A percentile compares a stretch with the other conserved stretches of the same genome.
Conservation (phyloP, 2,329 filamentous ascomycete genomes). For the Phoma herbarum region DNA sequence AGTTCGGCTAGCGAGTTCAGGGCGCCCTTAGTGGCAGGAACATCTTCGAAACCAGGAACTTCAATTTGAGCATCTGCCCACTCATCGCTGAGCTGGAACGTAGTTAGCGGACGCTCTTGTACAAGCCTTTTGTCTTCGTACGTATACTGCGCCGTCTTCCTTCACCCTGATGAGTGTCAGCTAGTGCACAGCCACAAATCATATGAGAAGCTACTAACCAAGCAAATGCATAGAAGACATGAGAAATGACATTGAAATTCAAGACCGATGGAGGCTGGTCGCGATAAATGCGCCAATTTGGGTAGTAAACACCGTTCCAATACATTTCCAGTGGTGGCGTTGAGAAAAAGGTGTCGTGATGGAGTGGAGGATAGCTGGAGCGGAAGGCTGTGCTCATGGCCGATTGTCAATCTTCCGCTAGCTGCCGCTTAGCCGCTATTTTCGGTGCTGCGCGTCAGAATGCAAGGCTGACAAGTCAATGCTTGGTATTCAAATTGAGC, state of each 20-base stretch:
- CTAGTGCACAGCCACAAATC: conserved; percentile 19
- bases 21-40: conserved; percentile 57
- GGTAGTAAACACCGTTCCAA: conserved; percentile 82
- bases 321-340: conserved; percentile 49
- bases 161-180: conserved; percentile 64
- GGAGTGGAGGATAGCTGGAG: conserved; percentile 29
- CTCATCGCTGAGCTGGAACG: conserved; percentile 76
- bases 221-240: conserved; percentile 85
- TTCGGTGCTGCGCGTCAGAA: conserved; percentile 40
- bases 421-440: conserved; percentile 43
- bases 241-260: conserved; percentile 79
- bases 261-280: conserved; percentile 77
- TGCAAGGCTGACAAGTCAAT: conserved; percentile 24
- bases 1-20: conserved; percentile 76
- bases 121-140: conserved; percentile 58
- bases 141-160: conserved; percentile 76
- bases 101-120: conserved; percentile 29
- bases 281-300: conserved; percentile 78
- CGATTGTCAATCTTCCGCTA: conserved; percentile 31
- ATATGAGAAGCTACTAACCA: conserved; percentile 52
- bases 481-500: not conserved
- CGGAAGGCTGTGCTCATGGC: conserved; percentile 45
- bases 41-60: conserved; percentile 67
- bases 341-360: conserved; percentile 41
- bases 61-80: conserved; percentile 77